Conservation (phyloP, 1,139 yeast species). For the Kodamaea anthophila region DNA sequence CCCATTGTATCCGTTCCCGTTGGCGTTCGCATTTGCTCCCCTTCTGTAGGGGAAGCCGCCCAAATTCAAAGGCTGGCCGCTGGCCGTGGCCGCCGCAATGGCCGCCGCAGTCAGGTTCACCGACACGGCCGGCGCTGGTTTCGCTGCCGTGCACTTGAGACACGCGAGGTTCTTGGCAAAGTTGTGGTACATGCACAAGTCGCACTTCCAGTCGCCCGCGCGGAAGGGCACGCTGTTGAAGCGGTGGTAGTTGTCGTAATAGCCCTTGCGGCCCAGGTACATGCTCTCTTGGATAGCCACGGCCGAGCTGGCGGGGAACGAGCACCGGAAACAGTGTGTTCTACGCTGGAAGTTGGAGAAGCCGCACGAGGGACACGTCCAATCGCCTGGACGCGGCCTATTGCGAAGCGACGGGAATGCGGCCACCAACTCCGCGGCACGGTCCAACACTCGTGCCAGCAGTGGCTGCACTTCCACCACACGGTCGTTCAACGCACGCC, state of each 20-base stretch:
- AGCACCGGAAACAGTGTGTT: slow-evolving; percentile 90
- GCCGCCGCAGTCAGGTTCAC: slow-evolving; percentile 47
- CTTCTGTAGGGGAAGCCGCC: slow-evolving; percentile 13
- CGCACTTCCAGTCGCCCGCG: slow-evolving; percentile 98
- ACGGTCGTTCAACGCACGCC: slow-evolving; percentile 67
- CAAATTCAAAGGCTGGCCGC: slow-evolving; percentile 42
- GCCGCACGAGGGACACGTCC: slow-evolving; percentile 97
- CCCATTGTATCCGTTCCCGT: too few species aligned
- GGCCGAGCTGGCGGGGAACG: slow-evolving; percentile 78
- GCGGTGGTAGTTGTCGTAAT: slow-evolving; percentile 12
- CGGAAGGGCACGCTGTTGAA: slow-evolving; percentile 71
- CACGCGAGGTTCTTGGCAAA: slow-evolving; percentile 89
- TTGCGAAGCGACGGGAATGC: slow-evolving; percentile 88
- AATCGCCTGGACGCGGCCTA: slow-evolving; percentile 93
- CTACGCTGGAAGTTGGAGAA: slow-evolving; percentile 92
- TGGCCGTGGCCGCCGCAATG: slow-evolving; percentile 49
- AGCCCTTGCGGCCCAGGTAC: slow-evolving; percentile 17
- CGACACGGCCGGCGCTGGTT: slow-evolving; percentile 43
- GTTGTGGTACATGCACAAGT: slow-evolving; percentile 80
- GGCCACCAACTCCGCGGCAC: slow-evolving; percentile 72
- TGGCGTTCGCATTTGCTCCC: too few species aligned
- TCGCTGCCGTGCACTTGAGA: slow-evolving; percentile 79
- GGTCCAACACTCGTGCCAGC: slow-evolving; percentile 66
- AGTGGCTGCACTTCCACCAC: slow-evolving; percentile 86
- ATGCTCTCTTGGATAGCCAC: slow-evolving; percentile 56